These are phyloP conservation scores for Ramaria rubella DNA, from an alignment of 768 basidiomycete species.

Conservation along the genomic window DNA sequence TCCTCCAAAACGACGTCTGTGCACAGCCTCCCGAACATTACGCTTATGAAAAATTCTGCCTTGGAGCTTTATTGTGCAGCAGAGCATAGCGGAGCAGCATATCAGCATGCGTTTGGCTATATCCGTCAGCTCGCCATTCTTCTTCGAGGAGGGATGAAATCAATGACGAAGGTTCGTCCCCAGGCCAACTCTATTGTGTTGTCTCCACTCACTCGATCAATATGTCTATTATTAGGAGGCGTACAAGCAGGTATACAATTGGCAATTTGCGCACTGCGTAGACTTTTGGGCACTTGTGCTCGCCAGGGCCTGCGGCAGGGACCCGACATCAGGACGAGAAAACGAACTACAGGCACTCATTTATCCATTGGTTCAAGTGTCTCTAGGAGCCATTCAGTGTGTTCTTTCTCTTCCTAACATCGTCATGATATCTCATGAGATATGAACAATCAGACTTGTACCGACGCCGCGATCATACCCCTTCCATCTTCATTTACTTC, in stretches of 20 bases:
- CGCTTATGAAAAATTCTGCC: constrained; percentile 96
- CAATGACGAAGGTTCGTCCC: constrained; percentile 64
- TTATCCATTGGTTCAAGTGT: constrained; percentile 92
- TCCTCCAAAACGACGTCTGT: constrained; percentile 78
- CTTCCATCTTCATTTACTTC: constrained; percentile 86
- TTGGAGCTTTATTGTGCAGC: constrained; percentile 76
- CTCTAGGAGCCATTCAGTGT: constrained; percentile 90
- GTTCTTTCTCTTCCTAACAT: constrained; percentile 1
- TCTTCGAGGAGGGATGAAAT: constrained; percentile 85
- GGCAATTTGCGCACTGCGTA: constrained; percentile 94
- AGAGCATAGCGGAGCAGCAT: constrained; percentile 36
- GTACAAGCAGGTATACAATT: constrained; percentile 94
- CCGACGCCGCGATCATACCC: constrained; percentile 90
- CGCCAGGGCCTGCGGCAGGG: constrained; percentile 66
- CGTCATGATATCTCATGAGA: not conserved
- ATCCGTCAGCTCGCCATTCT: constrained; percentile 93
- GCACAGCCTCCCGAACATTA: constrained; percentile 86
- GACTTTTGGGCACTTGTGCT: constrained; percentile 96
- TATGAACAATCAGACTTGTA: constrained; percentile 54
- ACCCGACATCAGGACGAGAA: constrained; percentile 45
- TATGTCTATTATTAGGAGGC: constrained; percentile 52
- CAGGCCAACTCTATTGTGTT: not conserved
- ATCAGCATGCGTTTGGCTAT: constrained; percentile 94
- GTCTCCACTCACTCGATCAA: constrained; percentile 13
- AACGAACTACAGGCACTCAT: constrained; percentile 84